These are phyloP conservation scores for Barnettozyma populi DNA, from an alignment of 805 yeast species.

Conservation along the genomic window DNA sequence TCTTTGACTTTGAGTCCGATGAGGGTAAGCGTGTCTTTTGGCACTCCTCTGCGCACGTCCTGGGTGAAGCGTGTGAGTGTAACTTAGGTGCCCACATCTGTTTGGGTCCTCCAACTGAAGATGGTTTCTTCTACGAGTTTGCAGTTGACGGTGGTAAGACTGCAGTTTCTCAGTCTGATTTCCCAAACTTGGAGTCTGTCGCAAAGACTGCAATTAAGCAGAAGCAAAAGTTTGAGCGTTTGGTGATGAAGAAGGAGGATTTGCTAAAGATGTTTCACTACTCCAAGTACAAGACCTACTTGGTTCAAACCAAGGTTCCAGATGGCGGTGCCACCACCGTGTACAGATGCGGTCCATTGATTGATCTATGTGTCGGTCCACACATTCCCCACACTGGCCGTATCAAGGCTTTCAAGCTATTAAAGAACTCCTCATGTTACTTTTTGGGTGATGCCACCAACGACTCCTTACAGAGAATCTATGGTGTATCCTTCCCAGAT, in stretches of 20 bases:
- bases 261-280: conserved; percentile 88
- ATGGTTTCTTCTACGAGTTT: conserved; percentile 97
- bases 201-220: conserved; percentile 89
- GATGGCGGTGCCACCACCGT: conserved; percentile 96
- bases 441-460: conserved; percentile 89
- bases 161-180: conserved; percentile 77
- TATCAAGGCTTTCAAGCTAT: conserved; percentile 87
- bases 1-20: conserved; percentile 86
- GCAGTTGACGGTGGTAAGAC: conserved; percentile 71
- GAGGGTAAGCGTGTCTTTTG: conserved; percentile 96
- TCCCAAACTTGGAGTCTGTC: conserved; percentile 75
- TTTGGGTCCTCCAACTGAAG: conserved; percentile 95
- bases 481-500: conserved; percentile 98
- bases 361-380: conserved; percentile 96
- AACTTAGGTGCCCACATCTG: conserved; percentile 91
- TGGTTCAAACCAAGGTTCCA: conserved; percentile 84
- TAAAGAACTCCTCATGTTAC: conserved; percentile 94
- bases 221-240: conserved; percentile 91
- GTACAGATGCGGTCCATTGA: conserved; percentile 95
- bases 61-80: conserved; percentile 98
- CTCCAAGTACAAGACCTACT: conserved; percentile 90
- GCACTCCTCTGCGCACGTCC: conserved; percentile 98
- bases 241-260: conserved; percentile 88
- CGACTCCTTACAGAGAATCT: conserved; percentile 94
- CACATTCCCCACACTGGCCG: conserved; percentile 97